phyloP scores from a whole-genome alignment of 208 protist genomes.

The Acanthamoeba healyi region DNA sequence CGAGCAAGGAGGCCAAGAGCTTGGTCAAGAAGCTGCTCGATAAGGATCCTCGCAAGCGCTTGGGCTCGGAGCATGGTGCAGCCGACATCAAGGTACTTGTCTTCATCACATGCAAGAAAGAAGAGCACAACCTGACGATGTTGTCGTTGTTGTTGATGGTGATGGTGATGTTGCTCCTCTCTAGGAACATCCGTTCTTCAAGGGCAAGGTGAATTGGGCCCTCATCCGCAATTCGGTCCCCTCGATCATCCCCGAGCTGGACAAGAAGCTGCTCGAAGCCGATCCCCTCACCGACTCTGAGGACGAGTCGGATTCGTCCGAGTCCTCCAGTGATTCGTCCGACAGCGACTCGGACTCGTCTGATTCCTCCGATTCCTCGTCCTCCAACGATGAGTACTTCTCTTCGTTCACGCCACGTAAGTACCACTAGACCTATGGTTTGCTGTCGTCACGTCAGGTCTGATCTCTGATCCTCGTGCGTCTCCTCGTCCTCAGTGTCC shows the following conservation, averaged over 20 bases:
- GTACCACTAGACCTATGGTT: too few species aligned
- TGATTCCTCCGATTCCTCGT: not conserved
- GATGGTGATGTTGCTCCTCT: too few species aligned
- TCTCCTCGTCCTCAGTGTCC: not conserved
- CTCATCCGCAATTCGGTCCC: constrained; percentile 70
- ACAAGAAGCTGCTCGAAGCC: constrained; percentile 24
- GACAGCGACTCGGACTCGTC: constrained; percentile 21
- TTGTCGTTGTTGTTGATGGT: too few species aligned
- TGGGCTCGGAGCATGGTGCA: constrained; percentile 79
- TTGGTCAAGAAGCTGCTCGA: constrained; percentile 79
- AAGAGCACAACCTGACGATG: too few species aligned
- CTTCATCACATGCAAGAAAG: too few species aligned
- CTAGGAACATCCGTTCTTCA: constrained; percentile 74
- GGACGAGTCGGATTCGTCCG: constrained; percentile 9
- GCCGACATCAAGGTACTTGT: constrained; percentile 77
- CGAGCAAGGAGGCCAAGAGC: constrained; percentile 76
- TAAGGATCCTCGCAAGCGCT: constrained; percentile 79
- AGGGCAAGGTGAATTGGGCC: constrained; percentile 70
- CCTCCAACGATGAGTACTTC: not conserved
- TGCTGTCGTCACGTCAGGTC: not conserved
- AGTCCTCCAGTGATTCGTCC: constrained; percentile 40
- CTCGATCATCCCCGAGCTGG: constrained; percentile 69
- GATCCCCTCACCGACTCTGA: not conserved
- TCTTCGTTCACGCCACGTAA: constrained; percentile 49
- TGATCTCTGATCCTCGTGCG: not conserved